Conservation (phyloP, 2,329 filamentous ascomycete genomes). For the Catunica adiposa region DNA sequence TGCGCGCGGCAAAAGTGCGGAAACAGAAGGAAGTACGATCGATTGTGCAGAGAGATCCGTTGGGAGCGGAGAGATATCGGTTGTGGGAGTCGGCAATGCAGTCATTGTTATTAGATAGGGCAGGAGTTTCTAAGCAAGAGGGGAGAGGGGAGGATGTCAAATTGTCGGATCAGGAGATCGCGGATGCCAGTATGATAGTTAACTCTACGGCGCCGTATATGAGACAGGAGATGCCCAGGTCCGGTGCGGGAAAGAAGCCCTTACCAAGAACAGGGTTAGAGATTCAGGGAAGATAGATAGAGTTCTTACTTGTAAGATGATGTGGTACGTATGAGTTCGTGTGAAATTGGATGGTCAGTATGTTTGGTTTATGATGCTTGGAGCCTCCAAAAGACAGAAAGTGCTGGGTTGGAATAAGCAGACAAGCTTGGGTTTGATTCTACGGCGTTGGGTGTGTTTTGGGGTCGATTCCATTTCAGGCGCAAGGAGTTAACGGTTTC, state of each 20-base stretch:
- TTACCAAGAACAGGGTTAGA: conserved; percentile 9
- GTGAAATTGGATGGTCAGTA: neutral
- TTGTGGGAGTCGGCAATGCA: conserved; percentile 47
- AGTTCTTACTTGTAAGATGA: neutral
- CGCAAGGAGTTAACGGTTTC: no score
- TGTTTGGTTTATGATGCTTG: neutral
- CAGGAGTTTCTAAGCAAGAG: neutral
- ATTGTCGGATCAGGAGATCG: conserved; percentile 28
- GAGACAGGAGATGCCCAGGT: conserved; percentile 9
- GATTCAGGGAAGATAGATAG: conserved; percentile 7
- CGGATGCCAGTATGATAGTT: conserved; percentile 49
- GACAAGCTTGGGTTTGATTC: neutral
- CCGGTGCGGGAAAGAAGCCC: conserved; percentile 10
- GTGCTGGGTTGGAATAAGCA: neutral
- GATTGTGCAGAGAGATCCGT: conserved; percentile 34
- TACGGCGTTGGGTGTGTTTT: neutral
- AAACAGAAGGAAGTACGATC: conserved; percentile 47
- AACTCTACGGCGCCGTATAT: conserved; percentile 22
- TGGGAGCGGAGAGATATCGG: conserved; percentile 38
- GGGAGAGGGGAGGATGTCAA: neutral
- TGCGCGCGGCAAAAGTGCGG: conserved; percentile 45
- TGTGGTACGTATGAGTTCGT: no score
- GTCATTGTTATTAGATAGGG: conserved; percentile 30
- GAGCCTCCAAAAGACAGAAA: neutral
- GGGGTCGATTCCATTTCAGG: neutral